Evolutionary conservation across 2,329 filamentous ascomycete genomes (phyloP), one percentile per base, ranked within the genome.

Genomic region (Cladosporium oxysporum): DNA sequence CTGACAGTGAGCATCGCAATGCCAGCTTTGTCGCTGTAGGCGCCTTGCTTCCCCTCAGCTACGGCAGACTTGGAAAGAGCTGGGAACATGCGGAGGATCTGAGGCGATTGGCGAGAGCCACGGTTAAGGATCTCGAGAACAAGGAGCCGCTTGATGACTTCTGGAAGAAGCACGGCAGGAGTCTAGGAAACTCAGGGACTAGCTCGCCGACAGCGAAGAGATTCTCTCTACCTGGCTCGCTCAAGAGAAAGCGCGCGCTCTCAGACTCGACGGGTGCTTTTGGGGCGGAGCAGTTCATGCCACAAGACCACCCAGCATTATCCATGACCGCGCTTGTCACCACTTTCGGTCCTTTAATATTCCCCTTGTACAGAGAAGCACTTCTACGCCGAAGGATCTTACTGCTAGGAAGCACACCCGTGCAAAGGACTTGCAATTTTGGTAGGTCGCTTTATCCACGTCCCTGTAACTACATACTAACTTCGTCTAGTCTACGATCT

Each of bases 1-100:
- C 92, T 58, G 88, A 90, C 16, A 91, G 92, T 71, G 88, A 87
- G 62, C 87, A 91, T 62, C 90, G 95, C 67, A 91, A 96, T 83
- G 95, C 95, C 59, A 88, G 91, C 72, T 97, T 99, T 88, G 88
- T 97, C 69, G 91, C 94, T 16, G 92, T 98, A 1, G 95, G 95
- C 49, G 87, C 94, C 31, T 81, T 99, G 71, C 93, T 98, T 1
- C 92, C 92, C 7, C 79, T 97, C 61, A 94, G 90, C 75, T 91
- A 91, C 74, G 94, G 94, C 28, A 86, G 93, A 64, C 82, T 98
- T 26, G 95, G 95, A 4, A 87, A 93, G 69, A 91, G 90, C 62
- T 99, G 95, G 95, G 87, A 90, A 71, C 93, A 97, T 80, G 93
- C 92, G 6, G 86, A 90, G 64, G 85, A 82, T 23, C 78, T 99